phyloP scores from a whole-genome alignment of 306 rosid species.

The Lathyrus oleraceus region DNA sequence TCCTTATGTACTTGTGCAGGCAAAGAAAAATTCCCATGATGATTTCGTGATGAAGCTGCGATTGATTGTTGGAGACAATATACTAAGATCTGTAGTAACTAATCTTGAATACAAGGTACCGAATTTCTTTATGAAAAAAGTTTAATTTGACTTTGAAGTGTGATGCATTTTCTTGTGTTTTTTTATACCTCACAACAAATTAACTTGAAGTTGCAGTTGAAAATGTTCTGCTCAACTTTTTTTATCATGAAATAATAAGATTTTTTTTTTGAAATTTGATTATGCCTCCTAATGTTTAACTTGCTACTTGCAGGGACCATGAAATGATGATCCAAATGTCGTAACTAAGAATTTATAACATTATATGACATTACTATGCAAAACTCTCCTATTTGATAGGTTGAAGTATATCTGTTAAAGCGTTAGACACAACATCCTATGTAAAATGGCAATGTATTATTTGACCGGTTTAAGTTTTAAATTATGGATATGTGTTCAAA shows the following conservation, averaged over 20 bases:
- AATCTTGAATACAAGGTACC: conserved; percentile 64
- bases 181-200: not conserved
- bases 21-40: conserved; percentile 64
- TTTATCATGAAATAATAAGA: not conserved
- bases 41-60: conserved; percentile 74
- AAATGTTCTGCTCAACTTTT: not conserved
- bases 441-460: too few species aligned
- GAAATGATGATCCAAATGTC: not conserved
- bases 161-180: conserved; percentile 5
- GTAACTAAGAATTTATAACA: not conserved
- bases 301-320: conserved; percentile 53
- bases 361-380: too few species aligned
- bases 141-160: not conserved
- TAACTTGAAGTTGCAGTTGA: not conserved
- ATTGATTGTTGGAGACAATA: conserved; percentile 69
- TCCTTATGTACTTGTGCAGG: conserved; percentile 39
- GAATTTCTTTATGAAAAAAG: not conserved
- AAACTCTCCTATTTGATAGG: too few species aligned
- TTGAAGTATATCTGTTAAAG: too few species aligned
- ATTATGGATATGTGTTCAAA: too few species aligned
- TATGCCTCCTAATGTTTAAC: conserved; percentile 9
- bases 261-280: not conserved
- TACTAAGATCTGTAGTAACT: conserved; percentile 63
- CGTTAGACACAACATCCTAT: too few species aligned
- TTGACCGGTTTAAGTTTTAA: too few species aligned